A percentile compares a stretch with the other conserved stretches of the same genome.
phyloP scores from a whole-genome alignment of 192 early-diverging fungal species.

The Haplosporangium gracile region DNA sequence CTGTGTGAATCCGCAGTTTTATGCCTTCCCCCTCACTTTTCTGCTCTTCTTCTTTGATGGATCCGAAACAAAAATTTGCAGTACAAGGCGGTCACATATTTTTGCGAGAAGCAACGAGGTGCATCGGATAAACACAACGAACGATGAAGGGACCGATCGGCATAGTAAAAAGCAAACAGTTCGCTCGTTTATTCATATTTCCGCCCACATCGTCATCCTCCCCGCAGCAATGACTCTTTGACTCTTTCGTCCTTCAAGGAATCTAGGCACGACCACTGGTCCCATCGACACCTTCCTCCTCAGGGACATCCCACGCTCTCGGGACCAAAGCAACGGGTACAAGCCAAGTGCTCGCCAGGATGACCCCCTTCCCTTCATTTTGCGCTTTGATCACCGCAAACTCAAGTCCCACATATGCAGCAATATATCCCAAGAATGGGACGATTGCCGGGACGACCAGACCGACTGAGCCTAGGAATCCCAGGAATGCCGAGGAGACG shows the following conservation, averaged over 20 bases:
- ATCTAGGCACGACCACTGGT: background rate
- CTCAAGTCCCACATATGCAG: conserved; percentile 59
- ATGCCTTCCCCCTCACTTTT: background rate
- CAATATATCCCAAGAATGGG: conserved; percentile 60
- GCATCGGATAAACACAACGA: no score
- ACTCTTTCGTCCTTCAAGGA: background rate
- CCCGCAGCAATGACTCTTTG: background rate
- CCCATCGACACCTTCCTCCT: conserved; percentile 1
- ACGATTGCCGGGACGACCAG: conserved; percentile 50
- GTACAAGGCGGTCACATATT: no score
- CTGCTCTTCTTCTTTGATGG: no score
- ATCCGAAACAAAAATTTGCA: no score
- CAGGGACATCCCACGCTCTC: conserved; percentile 54
- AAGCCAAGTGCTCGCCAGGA: conserved; percentile 59
- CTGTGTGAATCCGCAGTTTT: conserved; percentile 6
- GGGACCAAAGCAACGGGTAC: conserved; percentile 58
- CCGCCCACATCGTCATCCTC: background rate
- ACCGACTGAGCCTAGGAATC: conserved; percentile 55
- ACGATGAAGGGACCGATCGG: no score
- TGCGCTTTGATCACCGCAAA: conserved; percentile 60
- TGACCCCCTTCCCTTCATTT: conserved; percentile 56
- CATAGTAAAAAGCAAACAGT: no score
- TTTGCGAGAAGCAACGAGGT: no score
- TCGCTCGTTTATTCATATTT: no score
- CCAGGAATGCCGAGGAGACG: conserved; percentile 53